A percentile compares a stretch with the other conserved stretches of the same genome.
phyloP scores from a whole-genome alignment of 352 stramenopile species.

The Globisporangium iwayamae region DNA sequence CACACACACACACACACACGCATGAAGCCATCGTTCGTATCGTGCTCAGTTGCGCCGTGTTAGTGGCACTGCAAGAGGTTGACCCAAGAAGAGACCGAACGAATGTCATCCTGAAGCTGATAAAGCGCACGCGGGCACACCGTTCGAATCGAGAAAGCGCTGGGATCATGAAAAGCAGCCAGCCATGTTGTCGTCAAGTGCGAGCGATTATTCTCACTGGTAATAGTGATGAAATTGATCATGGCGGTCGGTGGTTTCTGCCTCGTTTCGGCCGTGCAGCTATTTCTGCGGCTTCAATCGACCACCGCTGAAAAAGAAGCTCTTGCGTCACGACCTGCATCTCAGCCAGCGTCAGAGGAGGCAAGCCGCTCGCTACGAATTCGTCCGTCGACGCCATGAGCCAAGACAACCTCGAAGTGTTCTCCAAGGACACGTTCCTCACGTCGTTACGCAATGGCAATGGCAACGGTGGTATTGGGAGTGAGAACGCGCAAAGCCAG shows the following conservation, averaged over 20 bases:
- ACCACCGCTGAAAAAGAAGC: background rate
- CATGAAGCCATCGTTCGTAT: background rate
- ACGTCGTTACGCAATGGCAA: constrained; percentile 54
- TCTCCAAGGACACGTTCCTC: constrained; percentile 81
- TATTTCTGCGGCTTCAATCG: constrained; percentile 1
- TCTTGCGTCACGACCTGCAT: background rate
- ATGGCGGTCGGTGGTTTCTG: constrained; percentile 3
- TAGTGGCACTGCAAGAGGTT: background rate
- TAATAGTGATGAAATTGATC: background rate
- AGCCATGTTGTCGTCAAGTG: no score
- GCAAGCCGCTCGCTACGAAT: background rate
- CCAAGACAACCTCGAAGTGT: constrained; percentile 52
- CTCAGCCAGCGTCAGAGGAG: background rate
- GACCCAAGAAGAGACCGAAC: background rate
- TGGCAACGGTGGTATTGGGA: constrained; percentile 14
- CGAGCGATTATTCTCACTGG: no score
- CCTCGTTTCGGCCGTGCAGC: constrained; percentile 9
- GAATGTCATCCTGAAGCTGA: background rate
- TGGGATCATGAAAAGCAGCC: no score
- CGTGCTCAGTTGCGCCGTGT: background rate
- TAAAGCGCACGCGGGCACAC: background rate
- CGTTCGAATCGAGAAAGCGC: no score
- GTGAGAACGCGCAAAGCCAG: constrained; percentile 3
- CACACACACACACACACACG: no score
- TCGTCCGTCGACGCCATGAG: constrained; percentile 20